These are phyloP conservation scores for Coniosporium apollinis DNA, from an alignment of 495 filamentous ascomycete genomes.

Conservation along the genomic window DNA sequence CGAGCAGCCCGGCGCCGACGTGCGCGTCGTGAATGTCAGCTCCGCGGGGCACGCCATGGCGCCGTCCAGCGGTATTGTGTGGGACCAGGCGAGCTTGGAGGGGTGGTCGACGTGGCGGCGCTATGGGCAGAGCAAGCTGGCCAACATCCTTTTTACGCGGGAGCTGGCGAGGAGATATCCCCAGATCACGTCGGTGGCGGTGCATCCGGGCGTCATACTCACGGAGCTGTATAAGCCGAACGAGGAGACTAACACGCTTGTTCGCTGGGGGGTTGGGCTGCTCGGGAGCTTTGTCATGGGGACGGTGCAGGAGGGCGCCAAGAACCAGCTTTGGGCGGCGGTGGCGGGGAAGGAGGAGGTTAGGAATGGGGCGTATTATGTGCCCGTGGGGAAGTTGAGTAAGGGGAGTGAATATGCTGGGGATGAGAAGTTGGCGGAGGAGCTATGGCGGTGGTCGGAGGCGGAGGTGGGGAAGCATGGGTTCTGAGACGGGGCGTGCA, in stretches of 20 bases:
- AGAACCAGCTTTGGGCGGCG: slow-evolving; percentile 28
- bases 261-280: background rate
- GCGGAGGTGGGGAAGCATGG: slow-evolving; percentile 21
- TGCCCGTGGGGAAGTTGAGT: slow-evolving; percentile 23
- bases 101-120: slow-evolving; percentile 28
- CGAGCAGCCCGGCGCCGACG: slow-evolving; percentile 21
- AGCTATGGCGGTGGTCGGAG: slow-evolving; percentile 31
- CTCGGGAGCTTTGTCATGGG: slow-evolving; percentile 4
- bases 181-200: slow-evolving; percentile 21
- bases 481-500: slow-evolving; percentile 1
- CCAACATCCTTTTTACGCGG: slow-evolving; percentile 47
- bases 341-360: slow-evolving; percentile 21
- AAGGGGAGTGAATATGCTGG: slow-evolving; percentile 14
- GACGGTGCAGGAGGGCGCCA: slow-evolving; percentile 18
- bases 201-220: slow-evolving; percentile 31
- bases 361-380: slow-evolving; percentile 23
- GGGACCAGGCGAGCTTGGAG: slow-evolving; percentile 8
- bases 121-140: slow-evolving; percentile 52
- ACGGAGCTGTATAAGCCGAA: slow-evolving; percentile 15
- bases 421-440: slow-evolving; percentile 17
- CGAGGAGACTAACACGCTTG: background rate
- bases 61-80: slow-evolving; percentile 13
- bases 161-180: slow-evolving; percentile 40
- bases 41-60: slow-evolving; percentile 23
- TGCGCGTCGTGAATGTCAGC: slow-evolving; percentile 30